Percentiles rank a stretch among this genome's conserved stretches.
These are phyloP conservation scores for Hypoxylon crocopeplum DNA, from an alignment of 495 filamentous ascomycete genomes.

Conservation along the genomic window DNA sequence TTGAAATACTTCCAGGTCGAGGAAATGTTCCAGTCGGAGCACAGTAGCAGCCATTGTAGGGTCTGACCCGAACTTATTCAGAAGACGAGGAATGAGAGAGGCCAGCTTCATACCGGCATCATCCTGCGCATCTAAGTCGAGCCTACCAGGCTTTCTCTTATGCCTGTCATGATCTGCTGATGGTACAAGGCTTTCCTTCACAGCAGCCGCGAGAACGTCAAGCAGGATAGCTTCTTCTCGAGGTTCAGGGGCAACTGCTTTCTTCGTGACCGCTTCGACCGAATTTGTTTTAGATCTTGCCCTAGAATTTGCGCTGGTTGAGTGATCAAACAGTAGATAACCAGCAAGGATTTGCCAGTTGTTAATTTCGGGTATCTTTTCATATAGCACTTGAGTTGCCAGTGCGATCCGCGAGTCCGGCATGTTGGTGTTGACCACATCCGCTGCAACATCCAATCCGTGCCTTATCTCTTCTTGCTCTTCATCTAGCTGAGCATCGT, in stretches of 20 bases:
- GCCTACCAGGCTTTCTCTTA: constrained; percentile 63
- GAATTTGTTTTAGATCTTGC: constrained; percentile 49
- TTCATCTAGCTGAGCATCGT: constrained; percentile 65
- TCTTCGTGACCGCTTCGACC: constrained; percentile 63
- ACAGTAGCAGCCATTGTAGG: constrained; percentile 85
- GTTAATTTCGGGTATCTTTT: constrained; percentile 75
- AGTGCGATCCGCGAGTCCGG: constrained; percentile 83
- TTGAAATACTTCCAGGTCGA: constrained; percentile 88
- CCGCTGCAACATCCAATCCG: constrained; percentile 52
- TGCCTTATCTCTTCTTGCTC: constrained; percentile 50
- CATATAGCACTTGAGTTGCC: constrained; percentile 83
- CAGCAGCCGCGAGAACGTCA: constrained; percentile 81
- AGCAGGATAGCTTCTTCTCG: constrained; percentile 85
- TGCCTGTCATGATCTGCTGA: constrained; percentile 67
- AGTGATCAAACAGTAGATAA: constrained; percentile 92
- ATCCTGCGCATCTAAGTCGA: constrained; percentile 71
- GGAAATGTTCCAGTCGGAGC: constrained; percentile 81
- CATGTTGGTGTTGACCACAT: constrained; percentile 60
- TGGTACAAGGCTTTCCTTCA: constrained; percentile 69
- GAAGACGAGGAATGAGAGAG: constrained; percentile 76
- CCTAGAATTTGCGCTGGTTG: constrained; percentile 57
- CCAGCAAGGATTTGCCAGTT: constrained; percentile 90
- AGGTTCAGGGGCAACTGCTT: constrained; percentile 73
- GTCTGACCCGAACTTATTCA: constrained; percentile 92
- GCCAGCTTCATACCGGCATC: constrained; percentile 77